A percentile compares a stretch with the other conserved stretches of the same genome.
Evolutionary conservation across 169 alveolate species (phyloP).

Genomic region (Eimeria maxima): DNA sequence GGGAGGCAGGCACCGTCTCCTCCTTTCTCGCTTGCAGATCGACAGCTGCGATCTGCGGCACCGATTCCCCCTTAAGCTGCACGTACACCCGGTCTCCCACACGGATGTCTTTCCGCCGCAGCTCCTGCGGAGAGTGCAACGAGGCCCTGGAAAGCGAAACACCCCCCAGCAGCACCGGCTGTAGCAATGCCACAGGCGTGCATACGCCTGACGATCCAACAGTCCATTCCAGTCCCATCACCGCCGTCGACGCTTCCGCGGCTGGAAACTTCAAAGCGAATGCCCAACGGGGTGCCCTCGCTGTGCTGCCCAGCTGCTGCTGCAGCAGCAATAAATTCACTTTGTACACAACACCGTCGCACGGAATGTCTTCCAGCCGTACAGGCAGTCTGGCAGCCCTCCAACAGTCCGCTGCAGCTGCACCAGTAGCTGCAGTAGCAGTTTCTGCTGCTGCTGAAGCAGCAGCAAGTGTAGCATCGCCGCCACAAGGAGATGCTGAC

Average conservation of each 20-base stretch:
- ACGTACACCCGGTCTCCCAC: constrained; percentile 38
- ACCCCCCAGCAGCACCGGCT: constrained; percentile 45
- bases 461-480: background rate
- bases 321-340: background rate
- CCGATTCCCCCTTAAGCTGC: constrained; percentile 42
- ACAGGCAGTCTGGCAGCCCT: background rate
- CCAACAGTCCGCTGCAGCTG: background rate
- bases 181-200: constrained; percentile 44
- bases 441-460: background rate
- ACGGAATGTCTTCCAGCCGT: constrained; percentile 14
- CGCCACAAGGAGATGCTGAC: background rate
- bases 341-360: constrained; percentile 47
- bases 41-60: background rate
- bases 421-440: background rate
- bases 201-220: constrained; percentile 56
- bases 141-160: background rate
- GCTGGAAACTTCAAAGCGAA: constrained; percentile 46
- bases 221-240: constrained; percentile 16
- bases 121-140: constrained; percentile 36
- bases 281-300: constrained; percentile 60
- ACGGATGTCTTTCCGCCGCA: constrained; percentile 21
- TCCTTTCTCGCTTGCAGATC: background rate
- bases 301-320: constrained; percentile 24
- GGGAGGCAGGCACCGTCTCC: background rate
- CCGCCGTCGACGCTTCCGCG: background rate